Evolutionary conservation across 345 rosid species (phyloP).

Genomic region (Salix brachista): DNA sequence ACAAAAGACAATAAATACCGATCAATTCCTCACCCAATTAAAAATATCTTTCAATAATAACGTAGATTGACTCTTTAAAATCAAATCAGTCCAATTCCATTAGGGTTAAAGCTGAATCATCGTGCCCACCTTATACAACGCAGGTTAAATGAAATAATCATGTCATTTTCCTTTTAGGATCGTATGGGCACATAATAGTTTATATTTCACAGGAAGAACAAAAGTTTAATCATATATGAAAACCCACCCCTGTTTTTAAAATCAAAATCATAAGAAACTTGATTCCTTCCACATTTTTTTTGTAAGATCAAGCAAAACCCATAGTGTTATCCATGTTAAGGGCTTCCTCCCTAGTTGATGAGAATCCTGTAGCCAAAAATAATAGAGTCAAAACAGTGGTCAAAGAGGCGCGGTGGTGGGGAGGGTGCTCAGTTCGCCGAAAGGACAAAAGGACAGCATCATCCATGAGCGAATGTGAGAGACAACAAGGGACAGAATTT

Average conservation of each 20-base stretch:
- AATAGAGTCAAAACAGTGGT: slow-evolving; percentile 30
- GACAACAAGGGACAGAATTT: slow-evolving; percentile 34
- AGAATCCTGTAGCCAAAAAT: not conserved
- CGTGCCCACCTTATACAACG: too few relatives aligned
- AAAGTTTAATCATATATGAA: too few relatives aligned
- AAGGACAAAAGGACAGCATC: slow-evolving; percentile 40
- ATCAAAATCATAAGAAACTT: not conserved
- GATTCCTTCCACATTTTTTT: not conserved
- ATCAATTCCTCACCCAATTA: too few relatives aligned
- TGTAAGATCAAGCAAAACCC: not conserved
- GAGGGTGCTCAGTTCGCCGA: slow-evolving; percentile 37
- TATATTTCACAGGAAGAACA: too few relatives aligned
- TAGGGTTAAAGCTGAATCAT: too few relatives aligned
- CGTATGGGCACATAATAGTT: too few relatives aligned
- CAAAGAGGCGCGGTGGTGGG: slow-evolving; percentile 23
- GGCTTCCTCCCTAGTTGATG: not conserved
- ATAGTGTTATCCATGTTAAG: not conserved
- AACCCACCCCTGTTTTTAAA: not conserved
- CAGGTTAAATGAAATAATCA: too few relatives aligned
- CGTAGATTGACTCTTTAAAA: too few relatives aligned
- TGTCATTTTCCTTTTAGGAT: too few relatives aligned
- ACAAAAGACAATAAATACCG: too few relatives aligned
- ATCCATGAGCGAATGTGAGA: slow-evolving; percentile 15
- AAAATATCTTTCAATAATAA: too few relatives aligned
- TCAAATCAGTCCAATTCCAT: too few relatives aligned